Conservation (phyloP, 1,139 yeast genomes). For the Sugiyamaella castrensis region DNA sequence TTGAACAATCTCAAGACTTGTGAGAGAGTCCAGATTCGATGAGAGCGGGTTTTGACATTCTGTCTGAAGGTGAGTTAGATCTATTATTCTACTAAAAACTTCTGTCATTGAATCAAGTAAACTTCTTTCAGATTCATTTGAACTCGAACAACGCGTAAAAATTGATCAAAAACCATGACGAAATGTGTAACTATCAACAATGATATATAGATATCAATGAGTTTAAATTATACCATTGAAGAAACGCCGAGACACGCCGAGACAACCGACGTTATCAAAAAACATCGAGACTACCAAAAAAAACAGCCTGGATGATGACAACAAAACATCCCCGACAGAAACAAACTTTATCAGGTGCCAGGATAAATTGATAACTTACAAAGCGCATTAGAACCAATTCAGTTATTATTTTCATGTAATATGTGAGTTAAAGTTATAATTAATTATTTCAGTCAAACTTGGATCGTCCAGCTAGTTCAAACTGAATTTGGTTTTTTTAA, state of each 20-base stretch:
- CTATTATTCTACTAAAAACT: slow-evolving; percentile 6
- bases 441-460: background rate
- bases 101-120: too few relatives aligned
- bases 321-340: background rate
- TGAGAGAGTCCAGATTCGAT: slow-evolving; percentile 22
- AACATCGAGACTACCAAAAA: background rate
- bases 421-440: slow-evolving; percentile 3
- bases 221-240: too few relatives aligned
- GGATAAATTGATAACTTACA: slow-evolving; percentile 5
- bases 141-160: too few relatives aligned
- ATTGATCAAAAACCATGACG: too few relatives aligned
- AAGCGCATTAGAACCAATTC: slow-evolving; percentile 9
- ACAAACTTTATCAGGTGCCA: background rate
- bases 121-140: too few relatives aligned
- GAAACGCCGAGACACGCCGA: too few relatives aligned
- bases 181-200: too few relatives aligned
- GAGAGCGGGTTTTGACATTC: slow-evolving; percentile 28
- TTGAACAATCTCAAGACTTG: slow-evolving; percentile 26
- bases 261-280: background rate
- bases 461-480: too few relatives aligned
- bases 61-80: slow-evolving; percentile 27
- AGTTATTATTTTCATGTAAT: background rate
- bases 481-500: too few relatives aligned
- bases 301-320: slow-evolving; percentile 2
- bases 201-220: too few relatives aligned